Percentiles rank a stretch among this genome's conserved stretches.
Evolutionary conservation across 345 rosid genomes (phyloP).

Genomic region (Aegle marmelos): DNA sequence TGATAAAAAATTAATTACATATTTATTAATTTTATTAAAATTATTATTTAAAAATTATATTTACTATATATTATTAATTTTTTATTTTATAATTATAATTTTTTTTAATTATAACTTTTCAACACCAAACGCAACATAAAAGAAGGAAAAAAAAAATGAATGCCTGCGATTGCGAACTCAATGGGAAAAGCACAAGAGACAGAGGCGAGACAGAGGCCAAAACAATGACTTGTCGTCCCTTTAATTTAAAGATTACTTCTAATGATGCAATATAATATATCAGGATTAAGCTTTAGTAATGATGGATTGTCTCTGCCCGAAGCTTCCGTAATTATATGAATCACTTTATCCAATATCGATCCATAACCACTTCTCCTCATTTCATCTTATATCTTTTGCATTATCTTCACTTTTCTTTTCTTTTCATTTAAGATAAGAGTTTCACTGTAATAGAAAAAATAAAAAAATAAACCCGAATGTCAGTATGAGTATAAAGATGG

Average conservation of each 20-base stretch:
- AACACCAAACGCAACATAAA: no score
- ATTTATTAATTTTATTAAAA: no score
- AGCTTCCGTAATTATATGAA: not conserved
- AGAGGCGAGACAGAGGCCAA: not conserved
- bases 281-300: not conserved
- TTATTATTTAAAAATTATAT: no score
- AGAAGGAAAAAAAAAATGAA: no score
- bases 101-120: accelerated
- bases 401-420: not conserved
- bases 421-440: not conserved
- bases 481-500: no score
- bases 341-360: not conserved
- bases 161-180: not conserved
- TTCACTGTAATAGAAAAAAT: not conserved
- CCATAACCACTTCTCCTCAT: not conserved
- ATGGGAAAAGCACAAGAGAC: not conserved
- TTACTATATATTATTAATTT: no score
- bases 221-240: slow-evolving; percentile 3
- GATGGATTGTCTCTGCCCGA: not conserved
- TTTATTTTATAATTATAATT: no score
- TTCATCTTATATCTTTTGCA: not conserved
- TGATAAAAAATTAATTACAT: no score
- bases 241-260: slow-evolving; percentile 4
- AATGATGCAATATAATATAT: not conserved
- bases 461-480: not conserved